A percentile compares a stretch with the other conserved stretches of the same genome.
Conservation (phyloP, 495 filamentous ascomycete genomes). For the Viridothelium virens region DNA sequence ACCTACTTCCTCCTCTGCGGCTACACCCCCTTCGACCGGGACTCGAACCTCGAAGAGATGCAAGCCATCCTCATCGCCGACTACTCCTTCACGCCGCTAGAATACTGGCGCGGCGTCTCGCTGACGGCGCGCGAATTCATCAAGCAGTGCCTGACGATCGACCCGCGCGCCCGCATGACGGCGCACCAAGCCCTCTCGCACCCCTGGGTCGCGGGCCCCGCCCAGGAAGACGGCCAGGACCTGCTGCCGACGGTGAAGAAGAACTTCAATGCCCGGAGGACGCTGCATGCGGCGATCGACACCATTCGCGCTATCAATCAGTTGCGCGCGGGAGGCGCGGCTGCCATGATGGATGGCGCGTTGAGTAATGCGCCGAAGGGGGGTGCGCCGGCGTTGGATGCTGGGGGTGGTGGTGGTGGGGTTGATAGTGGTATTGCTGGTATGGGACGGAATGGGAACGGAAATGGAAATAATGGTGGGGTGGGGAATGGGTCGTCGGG, state of each 20-base stretch:
- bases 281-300: conserved; percentile 93
- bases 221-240: conserved; percentile 49
- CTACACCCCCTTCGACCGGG: conserved; percentile 96
- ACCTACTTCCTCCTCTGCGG: conserved; percentile 96
- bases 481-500: neutral
- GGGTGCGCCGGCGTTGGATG: conserved; percentile 33
- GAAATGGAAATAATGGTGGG: conserved; percentile 14
- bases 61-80: conserved; percentile 94
- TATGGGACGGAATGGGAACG: conserved; percentile 36
- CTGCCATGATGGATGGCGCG: conserved; percentile 71
- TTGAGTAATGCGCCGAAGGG: conserved; percentile 56
- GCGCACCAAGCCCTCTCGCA: conserved; percentile 88
- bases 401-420: conserved; percentile 30
- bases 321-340: conserved; percentile 70
- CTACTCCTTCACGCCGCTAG: conserved; percentile 89
- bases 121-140: conserved; percentile 84
- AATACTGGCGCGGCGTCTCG: conserved; percentile 96
- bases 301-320: conserved; percentile 98
- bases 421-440: conserved; percentile 24
- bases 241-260: conserved; percentile 90
- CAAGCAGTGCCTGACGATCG: conserved; percentile 76
- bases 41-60: conserved; percentile 98
- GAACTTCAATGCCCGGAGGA: conserved; percentile 95
- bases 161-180: conserved; percentile 80
- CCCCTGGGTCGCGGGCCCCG: conserved; percentile 67